Base-by-base conservation (phyloP, 441 rosid genomes). In the Rhodomyrtus psidioides region DNA sequence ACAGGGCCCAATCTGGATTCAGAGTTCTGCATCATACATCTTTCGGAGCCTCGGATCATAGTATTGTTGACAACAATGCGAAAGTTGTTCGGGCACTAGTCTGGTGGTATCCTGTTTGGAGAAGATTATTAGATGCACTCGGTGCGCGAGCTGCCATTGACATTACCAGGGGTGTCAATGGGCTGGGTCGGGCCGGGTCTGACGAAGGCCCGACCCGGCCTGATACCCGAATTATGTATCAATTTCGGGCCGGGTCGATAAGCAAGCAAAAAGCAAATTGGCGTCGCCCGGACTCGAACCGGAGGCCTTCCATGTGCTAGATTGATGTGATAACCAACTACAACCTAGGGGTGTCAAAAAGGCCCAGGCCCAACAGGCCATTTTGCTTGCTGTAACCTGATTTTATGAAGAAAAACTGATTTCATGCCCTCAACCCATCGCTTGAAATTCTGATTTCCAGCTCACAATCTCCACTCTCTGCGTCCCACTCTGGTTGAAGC, bases 271-370 rank as follows among this genome's bases (percentile, higher is more conserved):
- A n/a, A n/a, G n/a, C n/a, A 12, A 10, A 8, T n/a, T 94, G 95
- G 95, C 94, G 85, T 96, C 96, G 94, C 98, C 98, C 98, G 93
- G 92, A 87, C 83, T 95, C 90, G 93, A 94, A 94, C 95, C 94
- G 95, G 94, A 94, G 98, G 94, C 98, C 98, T 97, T 94, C 98
- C 92, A 94, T 94, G 98, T 94, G 98, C 94, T 96, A 95, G 96
- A 97, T 96, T 95, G 95, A 97, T 96, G 98, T 94, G 98, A 95
- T 94, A 96, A 95, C 98, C 99, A 95, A 95, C 98, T 93, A 93
- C 98, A 96, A n/a, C n/a, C n/a, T n/a, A n/a, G n/a, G n/a, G n/a
- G n/a, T n/a, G n/a, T n/a, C n/a, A n/a, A n/a, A n/a, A n/a, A n/a
- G n/a, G n/a, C n/a, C n/a, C n/a, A n/a, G n/a, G n/a, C n/a, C 98